Conservation (phyloP, 495 filamentous ascomycete species). For the Neurospora sp. region DNA sequence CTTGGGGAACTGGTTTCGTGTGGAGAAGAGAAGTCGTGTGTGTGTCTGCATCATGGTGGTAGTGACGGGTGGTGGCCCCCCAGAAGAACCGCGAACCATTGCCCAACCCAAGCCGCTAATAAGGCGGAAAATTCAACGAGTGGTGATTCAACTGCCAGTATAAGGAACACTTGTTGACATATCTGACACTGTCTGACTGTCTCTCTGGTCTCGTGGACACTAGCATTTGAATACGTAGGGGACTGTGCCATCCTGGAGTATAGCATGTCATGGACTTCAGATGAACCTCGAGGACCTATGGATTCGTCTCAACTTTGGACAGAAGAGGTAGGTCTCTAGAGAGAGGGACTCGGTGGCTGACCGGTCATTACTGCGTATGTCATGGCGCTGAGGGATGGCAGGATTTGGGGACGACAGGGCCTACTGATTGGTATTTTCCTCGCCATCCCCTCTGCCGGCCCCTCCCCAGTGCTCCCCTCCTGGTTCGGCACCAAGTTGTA, state of each 20-base stretch:
- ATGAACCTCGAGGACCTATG: not conserved
- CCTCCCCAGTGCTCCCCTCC: constrained; percentile 2
- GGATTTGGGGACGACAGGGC: not conserved
- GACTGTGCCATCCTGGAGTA: not conserved
- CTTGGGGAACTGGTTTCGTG: constrained; percentile 13
- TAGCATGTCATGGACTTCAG: not conserved
- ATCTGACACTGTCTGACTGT: not conserved
- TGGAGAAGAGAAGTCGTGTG: constrained; percentile 15
- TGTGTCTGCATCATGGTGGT: constrained; percentile 12
- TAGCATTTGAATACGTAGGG: not conserved
- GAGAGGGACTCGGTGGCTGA: not conserved
- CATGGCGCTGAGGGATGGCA: not conserved
- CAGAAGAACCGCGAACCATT: not conserved
- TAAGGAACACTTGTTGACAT: not conserved
- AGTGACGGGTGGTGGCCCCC: constrained; percentile 2
- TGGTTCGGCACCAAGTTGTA: not conserved
- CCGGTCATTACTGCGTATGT: not conserved
- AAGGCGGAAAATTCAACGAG: not conserved
- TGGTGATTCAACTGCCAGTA: not conserved
- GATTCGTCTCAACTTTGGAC: not conserved
- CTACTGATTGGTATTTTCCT: not conserved
- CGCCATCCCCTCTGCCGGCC: not conserved
- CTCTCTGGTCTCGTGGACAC: not conserved
- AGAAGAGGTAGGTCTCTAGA: not conserved
- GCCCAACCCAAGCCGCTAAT: not conserved